Base-by-base conservation (phyloP, 768 basidiomycete species). In the Cystofilobasidium capitatum region DNA sequence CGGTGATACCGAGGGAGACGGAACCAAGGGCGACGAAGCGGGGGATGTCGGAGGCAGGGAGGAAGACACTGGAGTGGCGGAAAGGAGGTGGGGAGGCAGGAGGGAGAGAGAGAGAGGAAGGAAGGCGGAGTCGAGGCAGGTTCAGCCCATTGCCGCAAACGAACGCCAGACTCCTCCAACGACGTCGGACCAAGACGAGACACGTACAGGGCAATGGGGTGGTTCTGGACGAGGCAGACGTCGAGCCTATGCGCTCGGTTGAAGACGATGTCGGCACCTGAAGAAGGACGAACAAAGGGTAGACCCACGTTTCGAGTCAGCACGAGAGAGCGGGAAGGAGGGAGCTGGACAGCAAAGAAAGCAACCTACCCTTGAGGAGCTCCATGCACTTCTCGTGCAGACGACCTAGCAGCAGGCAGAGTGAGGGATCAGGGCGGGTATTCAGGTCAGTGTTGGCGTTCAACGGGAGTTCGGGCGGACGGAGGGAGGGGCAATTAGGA, bases 1-100 rank as follows among this genome's bases (percentile, higher is more conserved):
- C 96, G 12, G 96, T 98, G 73, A 99, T 96, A 8, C 96, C 96
- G 51, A 99, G 82, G 73, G 97, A 89, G 74, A 99, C 88, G 74
- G 92, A 88, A 58, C 96, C 96, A 76, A 94, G 92, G 49, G 92
- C 96, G 54, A 99, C 96, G 78, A 98, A 99, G 35, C 92, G 94
- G 13, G 96, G 93, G 71, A 99, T 99, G 74, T 99, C 96, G 7
- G 88, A 82, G 1, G 96, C 96, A 29, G 96, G 93, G 29, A 98
- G 87, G 79, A 99, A 98, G 29, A 99, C 88, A 9, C 94, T 97
- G 17, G 35, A 9, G 36, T 40, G 22, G 33, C 57, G 58, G 31
- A 12, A 47, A 45, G 37, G 62, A 37, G 22, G 17, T 12, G n/a
- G 24, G 35, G 20, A n/a, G 37, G 65, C 31, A 24, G 33, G 33